Evolutionary conservation across 2,329 filamentous ascomycete genomes (phyloP).

Genomic region (Hypoxylon sp.): DNA sequence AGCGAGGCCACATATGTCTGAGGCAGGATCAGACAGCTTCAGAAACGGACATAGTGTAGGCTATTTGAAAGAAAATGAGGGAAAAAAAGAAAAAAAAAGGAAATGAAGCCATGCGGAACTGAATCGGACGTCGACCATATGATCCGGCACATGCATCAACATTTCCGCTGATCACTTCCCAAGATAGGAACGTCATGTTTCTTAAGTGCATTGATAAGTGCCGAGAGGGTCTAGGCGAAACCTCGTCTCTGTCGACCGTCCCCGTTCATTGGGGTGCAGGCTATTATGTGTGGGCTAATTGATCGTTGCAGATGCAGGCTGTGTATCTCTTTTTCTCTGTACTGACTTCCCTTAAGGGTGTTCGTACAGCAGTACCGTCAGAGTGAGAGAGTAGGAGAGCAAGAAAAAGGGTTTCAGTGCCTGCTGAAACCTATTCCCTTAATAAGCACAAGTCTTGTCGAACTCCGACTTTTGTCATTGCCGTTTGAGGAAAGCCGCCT

Average conservation of each 20-base stretch:
- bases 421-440: conserved; percentile 43
- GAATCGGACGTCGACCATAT: conserved; percentile 45
- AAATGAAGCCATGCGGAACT: conserved; percentile 39
- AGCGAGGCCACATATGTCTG: conserved; percentile 37
- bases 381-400: conserved; percentile 13
- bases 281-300: conserved; percentile 43
- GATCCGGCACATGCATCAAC: conserved; percentile 48
- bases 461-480: conserved; percentile 34
- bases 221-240: conserved; percentile 47
- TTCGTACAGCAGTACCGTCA: conserved; percentile 20
- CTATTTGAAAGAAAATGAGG: conserved; percentile 15
- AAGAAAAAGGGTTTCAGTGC: conserved; percentile 33
- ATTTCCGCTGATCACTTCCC: conserved; percentile 46
- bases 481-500: conserved; percentile 40
- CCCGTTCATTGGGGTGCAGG: conserved; percentile 43
- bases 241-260: conserved; percentile 42
- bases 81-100: conserved; percentile 20
- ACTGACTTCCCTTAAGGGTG: conserved; percentile 34
- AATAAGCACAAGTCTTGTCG: conserved; percentile 34
- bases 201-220: conserved; percentile 50
- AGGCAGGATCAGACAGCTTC: conserved; percentile 37
- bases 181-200: conserved; percentile 46
- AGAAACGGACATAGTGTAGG: conserved; percentile 31
- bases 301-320: conserved; percentile 41
- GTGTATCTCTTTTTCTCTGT: conserved; percentile 23